Evolutionary conservation across 768 basidiomycete genomes (phyloP).

Genomic region (Boletales sp.): DNA sequence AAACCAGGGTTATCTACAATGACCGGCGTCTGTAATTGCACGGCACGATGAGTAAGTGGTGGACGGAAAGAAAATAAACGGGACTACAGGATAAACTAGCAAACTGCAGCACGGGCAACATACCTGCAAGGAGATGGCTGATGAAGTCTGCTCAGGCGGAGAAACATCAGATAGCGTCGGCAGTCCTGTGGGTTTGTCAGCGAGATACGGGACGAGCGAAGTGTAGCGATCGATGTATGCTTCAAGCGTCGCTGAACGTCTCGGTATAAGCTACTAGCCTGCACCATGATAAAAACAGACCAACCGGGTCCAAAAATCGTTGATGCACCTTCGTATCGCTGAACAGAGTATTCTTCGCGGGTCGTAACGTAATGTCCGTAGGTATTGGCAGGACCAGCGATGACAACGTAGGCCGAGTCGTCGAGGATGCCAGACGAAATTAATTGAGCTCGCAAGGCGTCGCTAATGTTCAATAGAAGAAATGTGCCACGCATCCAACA

Average conservation of each 20-base stretch:
- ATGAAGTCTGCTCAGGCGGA: conserved; percentile 58
- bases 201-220: conserved; percentile 60
- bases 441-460: conserved; percentile 62
- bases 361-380: conserved; percentile 76
- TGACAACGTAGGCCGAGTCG: conserved; percentile 67
- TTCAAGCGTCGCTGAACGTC: conserved; percentile 59
- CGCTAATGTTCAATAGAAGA: conserved; percentile 35
- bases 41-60: neutral
- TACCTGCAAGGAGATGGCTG: conserved; percentile 68
- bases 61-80: neutral
- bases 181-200: conserved; percentile 40
- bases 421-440: conserved; percentile 63
- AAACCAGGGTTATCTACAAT: conserved; percentile 56
- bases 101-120: neutral
- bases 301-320: conserved; percentile 73
- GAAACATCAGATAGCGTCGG: conserved; percentile 58
- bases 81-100: neutral
- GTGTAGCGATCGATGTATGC: conserved; percentile 77
- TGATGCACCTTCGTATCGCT: conserved; percentile 80
- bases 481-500: neutral
- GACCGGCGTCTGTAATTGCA: conserved; percentile 47
- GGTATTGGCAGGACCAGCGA: conserved; percentile 80
- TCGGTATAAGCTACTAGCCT: neutral
- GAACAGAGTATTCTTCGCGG: conserved; percentile 67
- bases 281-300: conserved; percentile 20